Percentiles rank a stretch among this genome's conserved stretches.
Evolutionary conservation across 345 rosid species (phyloP).

Genomic region (Euphorbia lathyris): DNA sequence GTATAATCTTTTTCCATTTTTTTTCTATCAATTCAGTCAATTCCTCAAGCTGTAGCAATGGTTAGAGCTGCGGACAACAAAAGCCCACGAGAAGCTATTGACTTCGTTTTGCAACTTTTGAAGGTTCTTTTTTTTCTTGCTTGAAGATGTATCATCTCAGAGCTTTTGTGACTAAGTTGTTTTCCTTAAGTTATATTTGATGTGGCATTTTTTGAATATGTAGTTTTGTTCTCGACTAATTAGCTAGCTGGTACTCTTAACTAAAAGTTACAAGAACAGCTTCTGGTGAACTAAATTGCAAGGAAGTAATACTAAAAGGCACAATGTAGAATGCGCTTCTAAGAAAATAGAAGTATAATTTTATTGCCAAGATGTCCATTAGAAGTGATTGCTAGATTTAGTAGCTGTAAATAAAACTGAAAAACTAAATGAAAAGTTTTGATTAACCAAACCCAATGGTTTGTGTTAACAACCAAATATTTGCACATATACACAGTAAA

Average conservation of each 20-base stretch:
- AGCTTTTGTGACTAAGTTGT: not conserved
- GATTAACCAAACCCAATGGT: too few relatives aligned
- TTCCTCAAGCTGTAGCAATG: constrained; percentile 89
- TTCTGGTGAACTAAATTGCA: not conserved
- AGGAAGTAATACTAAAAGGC: not conserved
- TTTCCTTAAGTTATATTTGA: not conserved
- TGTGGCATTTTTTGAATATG: not conserved
- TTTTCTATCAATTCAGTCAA: constrained; percentile 52
- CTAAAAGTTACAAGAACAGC: not conserved
- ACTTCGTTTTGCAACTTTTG: constrained; percentile 87
- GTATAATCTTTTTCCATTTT: constrained; percentile 9
- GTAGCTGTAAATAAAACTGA: too few relatives aligned
- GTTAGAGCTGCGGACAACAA: constrained; percentile 77
- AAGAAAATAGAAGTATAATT: not conserved
- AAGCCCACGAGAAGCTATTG: constrained; percentile 98
- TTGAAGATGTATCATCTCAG: not conserved
- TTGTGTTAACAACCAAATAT: too few relatives aligned
- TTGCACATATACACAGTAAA: too few relatives aligned
- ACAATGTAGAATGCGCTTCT: not conserved
- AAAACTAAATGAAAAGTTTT: too few relatives aligned
- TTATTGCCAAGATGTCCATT: not conserved
- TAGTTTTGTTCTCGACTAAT: not conserved
- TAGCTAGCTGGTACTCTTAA: not conserved
- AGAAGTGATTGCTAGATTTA: not conserved
- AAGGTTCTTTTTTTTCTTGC: constrained; percentile 48